phyloP scores from a whole-genome alignment of 352 stramenopile genomes.

The Phytophthora quininea region DNA sequence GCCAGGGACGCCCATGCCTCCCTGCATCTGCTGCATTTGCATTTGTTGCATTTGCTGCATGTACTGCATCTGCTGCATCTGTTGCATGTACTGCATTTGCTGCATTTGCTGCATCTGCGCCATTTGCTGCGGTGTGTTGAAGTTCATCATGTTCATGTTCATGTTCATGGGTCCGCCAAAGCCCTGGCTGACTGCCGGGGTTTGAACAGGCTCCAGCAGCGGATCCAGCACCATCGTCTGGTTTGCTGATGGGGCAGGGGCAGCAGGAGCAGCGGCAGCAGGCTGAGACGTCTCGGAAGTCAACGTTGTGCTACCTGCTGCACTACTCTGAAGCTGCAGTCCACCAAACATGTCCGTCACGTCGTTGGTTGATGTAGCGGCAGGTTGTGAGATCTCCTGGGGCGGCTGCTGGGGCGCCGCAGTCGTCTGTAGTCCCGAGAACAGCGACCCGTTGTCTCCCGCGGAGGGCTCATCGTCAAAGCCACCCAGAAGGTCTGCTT shows the following conservation, averaged over 20 bases:
- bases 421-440: conserved; percentile 66
- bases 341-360: conserved; percentile 82
- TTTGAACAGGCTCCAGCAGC: conserved; percentile 66
- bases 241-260: conserved; percentile 31
- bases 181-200: conserved; percentile 47
- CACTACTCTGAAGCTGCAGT: conserved; percentile 62
- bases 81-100: conserved; percentile 65
- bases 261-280: conserved; percentile 22
- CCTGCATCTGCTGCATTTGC: conserved; percentile 74
- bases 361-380: conserved; percentile 34
- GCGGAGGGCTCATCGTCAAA: conserved; percentile 64
- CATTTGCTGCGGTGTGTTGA: conserved; percentile 57
- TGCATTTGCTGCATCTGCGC: conserved; percentile 70
- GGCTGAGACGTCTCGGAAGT: conserved; percentile 24
- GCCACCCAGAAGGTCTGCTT: conserved; percentile 74
- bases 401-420: conserved; percentile 31
- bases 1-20: conserved; percentile 38
- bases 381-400: conserved; percentile 27
- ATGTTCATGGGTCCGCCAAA: conserved; percentile 51
- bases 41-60: conserved; percentile 73
- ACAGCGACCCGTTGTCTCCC: conserved; percentile 45
- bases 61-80: conserved; percentile 79
- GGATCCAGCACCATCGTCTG: conserved; percentile 70
- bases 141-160: conserved; percentile 78
- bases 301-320: conserved; percentile 26